Conservation (phyloP, 768 basidiomycete genomes). For the Serendipita sp. region DNA sequence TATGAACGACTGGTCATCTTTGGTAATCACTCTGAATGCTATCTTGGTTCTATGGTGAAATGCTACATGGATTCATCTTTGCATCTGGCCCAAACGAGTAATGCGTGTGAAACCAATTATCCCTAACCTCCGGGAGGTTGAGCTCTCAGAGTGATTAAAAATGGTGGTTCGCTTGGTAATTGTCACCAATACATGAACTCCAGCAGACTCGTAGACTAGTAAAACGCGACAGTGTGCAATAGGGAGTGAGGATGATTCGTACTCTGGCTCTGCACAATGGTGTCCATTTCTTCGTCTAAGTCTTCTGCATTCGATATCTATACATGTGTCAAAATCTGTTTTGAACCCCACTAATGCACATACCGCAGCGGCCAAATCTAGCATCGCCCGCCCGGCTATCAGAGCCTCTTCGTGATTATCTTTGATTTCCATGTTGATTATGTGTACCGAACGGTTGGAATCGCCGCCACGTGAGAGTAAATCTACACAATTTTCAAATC, state of each 20-base stretch:
- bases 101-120: too few relatives aligned
- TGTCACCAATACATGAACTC: too few relatives aligned
- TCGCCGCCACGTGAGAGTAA: constrained; percentile 77
- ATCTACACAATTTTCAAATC: constrained; percentile 31
- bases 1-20: too few relatives aligned
- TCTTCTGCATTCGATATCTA: constrained; percentile 59
- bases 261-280: constrained; percentile 68
- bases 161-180: too few relatives aligned
- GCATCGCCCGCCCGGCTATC: constrained; percentile 87
- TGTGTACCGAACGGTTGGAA: constrained; percentile 81
- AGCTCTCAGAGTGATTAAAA: too few relatives aligned
- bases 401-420: constrained; percentile 98
- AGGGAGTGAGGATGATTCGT: constrained; percentile 84
- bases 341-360: constrained; percentile 19
- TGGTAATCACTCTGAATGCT: too few relatives aligned
- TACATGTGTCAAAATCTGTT: constrained; percentile 27
- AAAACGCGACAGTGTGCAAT: constrained; percentile 82
- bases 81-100: too few relatives aligned
- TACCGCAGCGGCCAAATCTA: constrained; percentile 80
- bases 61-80: too few relatives aligned
- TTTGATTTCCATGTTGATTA: constrained; percentile 97
- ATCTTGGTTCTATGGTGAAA: too few relatives aligned
- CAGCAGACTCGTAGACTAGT: constrained; percentile 24
- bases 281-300: constrained; percentile 80
- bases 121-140: too few relatives aligned